Evolutionary conservation across 768 basidiomycete genomes (phyloP), one percentile per base, ranked within the genome.

Genomic region (Sarcodon aspratus): DNA sequence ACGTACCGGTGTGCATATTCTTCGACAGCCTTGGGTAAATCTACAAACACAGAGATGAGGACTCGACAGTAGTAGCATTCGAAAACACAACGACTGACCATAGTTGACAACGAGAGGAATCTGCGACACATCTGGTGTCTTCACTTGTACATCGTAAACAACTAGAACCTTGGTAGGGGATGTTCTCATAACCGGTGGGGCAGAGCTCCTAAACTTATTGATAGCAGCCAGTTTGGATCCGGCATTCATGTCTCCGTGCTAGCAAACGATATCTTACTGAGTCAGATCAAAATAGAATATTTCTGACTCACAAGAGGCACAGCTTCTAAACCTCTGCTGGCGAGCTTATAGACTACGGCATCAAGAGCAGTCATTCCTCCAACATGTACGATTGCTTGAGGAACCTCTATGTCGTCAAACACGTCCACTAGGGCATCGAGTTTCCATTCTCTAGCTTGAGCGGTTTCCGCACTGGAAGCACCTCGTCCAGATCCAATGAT

Each of bases 91-190:
- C 7, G 32, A 36, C 69, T 45, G 54, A 85, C 90, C 90, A 63
- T 95, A 98, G 66, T 98, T 98, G 68, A 99, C 82, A 56, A 99
- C 82, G 45, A 99, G 74, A 51, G 94, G 89, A 37, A 95, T 79
- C 62, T 93, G 91, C 3, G 85, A 77, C 48, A 95, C 78, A 55
- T 98, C 96, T 31, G 87, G 81, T 9, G 78, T 75, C 67, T 97
- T 96, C 58, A 97, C 79, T 62, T 85, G 87, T 34, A 94, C 86
- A 59, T 99, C 96, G 57, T 93, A 95, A 38, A 96, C 82, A 37
- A 99, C 84, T 48, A 99, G 73, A 33, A 92, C 79, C 64, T 83
- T 88, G 45, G 82, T 77, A 40, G 70, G 61, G 8, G 79, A 64
- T 51, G 83, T 82, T 49, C 87, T 74, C 69, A 82, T 75, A 54